Conservation (phyloP, 345 rosid genomes). For the Brassica rapa region DNA sequence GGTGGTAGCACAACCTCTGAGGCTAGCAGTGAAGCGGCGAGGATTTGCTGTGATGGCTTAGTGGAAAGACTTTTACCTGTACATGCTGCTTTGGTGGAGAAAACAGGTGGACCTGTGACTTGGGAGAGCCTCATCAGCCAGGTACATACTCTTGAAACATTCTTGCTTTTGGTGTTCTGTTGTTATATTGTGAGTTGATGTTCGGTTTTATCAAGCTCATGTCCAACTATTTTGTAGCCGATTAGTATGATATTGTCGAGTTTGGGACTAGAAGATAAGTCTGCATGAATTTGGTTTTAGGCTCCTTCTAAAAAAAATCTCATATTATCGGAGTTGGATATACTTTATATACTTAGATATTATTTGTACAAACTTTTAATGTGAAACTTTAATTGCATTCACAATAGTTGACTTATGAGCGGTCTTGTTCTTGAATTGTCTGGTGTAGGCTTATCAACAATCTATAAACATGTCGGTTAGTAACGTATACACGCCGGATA, state of each 20-base stretch:
- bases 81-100: slow-evolving; percentile 48
- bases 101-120: slow-evolving; percentile 51
- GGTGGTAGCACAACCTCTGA: slow-evolving; percentile 90
- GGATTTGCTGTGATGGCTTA: slow-evolving; percentile 68
- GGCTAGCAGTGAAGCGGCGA: slow-evolving; percentile 74
- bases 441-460: slow-evolving; percentile 29
- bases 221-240: no score
- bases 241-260: no score
- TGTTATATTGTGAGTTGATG: background rate
- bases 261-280: no score
- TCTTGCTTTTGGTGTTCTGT: slow-evolving; percentile 10
- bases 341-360: no score
- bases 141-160: slow-evolving; percentile 47
- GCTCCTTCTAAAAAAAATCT: no score
- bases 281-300: no score
- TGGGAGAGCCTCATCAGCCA: slow-evolving; percentile 81
- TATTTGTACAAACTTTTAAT: no score
- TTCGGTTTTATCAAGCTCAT: no score
- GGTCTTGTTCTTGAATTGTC: background rate
- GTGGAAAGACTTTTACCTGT: slow-evolving; percentile 67
- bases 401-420: background rate
- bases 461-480: slow-evolving; percentile 65
- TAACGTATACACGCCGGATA: slow-evolving; percentile 53
- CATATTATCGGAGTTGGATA: no score
- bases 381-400: no score